These are phyloP conservation scores for Telopea speciosissima DNA, from an alignment of 177 flowering plant species.

Conservation along the genomic window DNA sequence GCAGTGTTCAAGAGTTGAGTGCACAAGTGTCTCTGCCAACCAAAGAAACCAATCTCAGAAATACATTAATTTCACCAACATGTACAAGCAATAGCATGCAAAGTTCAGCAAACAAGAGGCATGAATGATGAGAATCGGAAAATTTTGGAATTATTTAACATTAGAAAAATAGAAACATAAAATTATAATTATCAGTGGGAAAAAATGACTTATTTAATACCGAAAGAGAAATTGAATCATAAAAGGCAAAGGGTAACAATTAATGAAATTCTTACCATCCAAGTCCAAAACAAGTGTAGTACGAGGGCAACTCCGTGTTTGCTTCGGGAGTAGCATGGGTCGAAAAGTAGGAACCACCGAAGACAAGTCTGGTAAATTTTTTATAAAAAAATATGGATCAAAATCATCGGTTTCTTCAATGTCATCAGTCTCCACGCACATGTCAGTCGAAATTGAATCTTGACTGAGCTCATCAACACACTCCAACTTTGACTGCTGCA, in stretches of 20 bases:
- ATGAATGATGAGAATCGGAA: background rate
- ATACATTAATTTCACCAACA: background rate
- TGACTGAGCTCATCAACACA: conserved; percentile 72
- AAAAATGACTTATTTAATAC: background rate
- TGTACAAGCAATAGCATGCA: background rate
- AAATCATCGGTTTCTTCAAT: conserved; percentile 81
- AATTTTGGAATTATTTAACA: background rate
- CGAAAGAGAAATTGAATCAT: background rate
- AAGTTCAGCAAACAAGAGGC: background rate
- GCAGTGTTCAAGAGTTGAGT: conserved; percentile 83
- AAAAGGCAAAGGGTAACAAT: background rate
- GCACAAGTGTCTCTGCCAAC: conserved; percentile 88
- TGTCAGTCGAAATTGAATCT: conserved; percentile 49
- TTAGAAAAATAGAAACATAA: background rate
- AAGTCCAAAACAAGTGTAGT: conserved; percentile 93
- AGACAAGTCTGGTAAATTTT: conserved; percentile 76
- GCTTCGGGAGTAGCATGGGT: conserved; percentile 78
- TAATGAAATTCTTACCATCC: conserved; percentile 58
- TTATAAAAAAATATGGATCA: conserved; percentile 91
- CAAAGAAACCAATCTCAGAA: background rate
- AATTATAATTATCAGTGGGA: background rate
- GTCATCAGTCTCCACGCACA: conserved; percentile 54
- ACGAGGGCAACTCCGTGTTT: conserved; percentile 94
- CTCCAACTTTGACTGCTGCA: conserved; percentile 80
- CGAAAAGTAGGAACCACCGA: conserved; percentile 84